phyloP scores from a whole-genome alignment of 306 rosid species.

The Bauhinia variegata region DNA sequence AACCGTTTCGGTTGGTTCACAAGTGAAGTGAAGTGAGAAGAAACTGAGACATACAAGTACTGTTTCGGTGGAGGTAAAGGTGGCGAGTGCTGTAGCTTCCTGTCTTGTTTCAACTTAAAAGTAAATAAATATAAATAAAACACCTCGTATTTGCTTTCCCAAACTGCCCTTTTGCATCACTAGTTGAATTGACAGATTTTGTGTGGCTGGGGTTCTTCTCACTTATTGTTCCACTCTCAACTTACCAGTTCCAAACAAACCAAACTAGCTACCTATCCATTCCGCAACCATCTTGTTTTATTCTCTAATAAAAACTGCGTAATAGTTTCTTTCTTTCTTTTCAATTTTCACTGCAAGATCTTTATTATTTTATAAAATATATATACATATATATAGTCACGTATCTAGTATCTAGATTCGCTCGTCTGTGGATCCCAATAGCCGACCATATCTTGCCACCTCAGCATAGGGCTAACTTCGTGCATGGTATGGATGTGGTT shows the following conservation, averaged over 20 bases:
- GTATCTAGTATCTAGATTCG: no score
- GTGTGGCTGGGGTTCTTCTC: not conserved
- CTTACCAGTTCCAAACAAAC: slow-evolving; percentile 8
- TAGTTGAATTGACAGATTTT: not conserved
- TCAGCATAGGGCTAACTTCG: not conserved
- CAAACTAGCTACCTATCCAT: not conserved
- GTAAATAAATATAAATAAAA: not conserved
- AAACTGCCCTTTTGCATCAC: slow-evolving; percentile 47
- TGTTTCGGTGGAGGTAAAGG: slow-evolving; percentile 50
- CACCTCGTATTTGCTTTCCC: slow-evolving; percentile 24
- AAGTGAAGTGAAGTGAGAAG: not conserved
- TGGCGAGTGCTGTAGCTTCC: slow-evolving; percentile 26
- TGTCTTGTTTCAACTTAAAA: slow-evolving; percentile 24
- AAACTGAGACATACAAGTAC: slow-evolving; percentile 11
- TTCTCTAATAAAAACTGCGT: no score
- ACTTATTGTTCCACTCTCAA: not conserved
- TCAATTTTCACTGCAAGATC: no score
- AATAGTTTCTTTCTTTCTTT: no score
- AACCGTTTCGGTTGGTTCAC: no score
- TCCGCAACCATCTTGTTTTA: no score
- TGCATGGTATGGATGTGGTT: not conserved
- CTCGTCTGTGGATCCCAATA: slow-evolving; percentile 4
- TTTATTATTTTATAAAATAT: no score
- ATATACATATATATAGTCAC: no score
- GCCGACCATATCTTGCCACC: slow-evolving; percentile 23